Evolutionary conservation across 2,329 filamentous ascomycete genomes (phyloP), one percentile per base, ranked within the genome.

Genomic region (Sclerotinia sclerotiorum): DNA sequence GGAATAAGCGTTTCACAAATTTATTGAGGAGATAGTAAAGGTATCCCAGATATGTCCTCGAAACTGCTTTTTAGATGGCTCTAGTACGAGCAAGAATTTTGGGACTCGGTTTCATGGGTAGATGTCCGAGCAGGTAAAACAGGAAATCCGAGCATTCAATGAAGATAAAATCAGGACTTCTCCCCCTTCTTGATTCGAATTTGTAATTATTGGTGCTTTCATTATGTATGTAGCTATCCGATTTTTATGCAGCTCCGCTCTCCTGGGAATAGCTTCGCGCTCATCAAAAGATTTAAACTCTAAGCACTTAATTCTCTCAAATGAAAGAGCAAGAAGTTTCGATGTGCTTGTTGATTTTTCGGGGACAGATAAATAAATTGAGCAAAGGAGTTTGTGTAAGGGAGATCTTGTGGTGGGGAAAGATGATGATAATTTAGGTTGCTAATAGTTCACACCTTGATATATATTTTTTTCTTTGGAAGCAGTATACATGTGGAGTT

Each of bases 61-160:
- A 48, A 27, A 1, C 2, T 5, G 0, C 15, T 29, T 42, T 32
- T n/a, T n/a, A 10, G 44, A 32, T 35, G 19, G 11, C 21, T n/a
- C 58, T 61, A 21, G 44, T 5, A 48, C 2, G 11, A 17, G 19
- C 27, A 10, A 3, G 27, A 10, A 29, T 32, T 44, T 49, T 49
- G 8, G 27, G 21, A 48, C 58, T 35, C 21, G 3, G 6, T 35
- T 10, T 32, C 7, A 27, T 2, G 44, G 1, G 27, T 61, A 6
- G 13, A 56, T 35, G 11, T 39, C 11, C n/a, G 42, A 21, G 21
- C 24, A 42, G 15, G 21, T 10, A 24, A 8, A 24, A 51, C 2
- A 24, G n/a, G 15, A 24, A 13, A 3, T 2, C 15, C 0, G 32
- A 42, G 13, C 1, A 24, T 3, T 13, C 8, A n/a, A 0, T 35